A percentile compares a stretch with the other conserved stretches of the same genome.
Conservation (phyloP, 768 basidiomycete species). For the Lactarius tabidus region DNA sequence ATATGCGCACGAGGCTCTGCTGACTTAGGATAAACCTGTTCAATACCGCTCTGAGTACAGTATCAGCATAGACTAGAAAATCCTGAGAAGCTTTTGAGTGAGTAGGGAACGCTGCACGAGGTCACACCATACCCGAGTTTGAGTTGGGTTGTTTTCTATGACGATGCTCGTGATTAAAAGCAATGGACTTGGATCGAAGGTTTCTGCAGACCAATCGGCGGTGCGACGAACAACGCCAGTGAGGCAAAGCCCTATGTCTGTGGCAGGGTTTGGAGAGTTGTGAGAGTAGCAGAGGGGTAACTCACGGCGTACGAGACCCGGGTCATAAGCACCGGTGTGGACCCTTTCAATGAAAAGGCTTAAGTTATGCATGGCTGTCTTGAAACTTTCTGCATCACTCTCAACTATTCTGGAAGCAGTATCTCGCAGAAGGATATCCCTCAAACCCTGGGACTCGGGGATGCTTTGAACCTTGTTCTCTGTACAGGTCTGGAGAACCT, state of each 20-base stretch:
- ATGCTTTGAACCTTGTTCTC: slow-evolving; percentile 1
- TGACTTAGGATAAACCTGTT: slow-evolving; percentile 46
- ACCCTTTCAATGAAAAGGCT: slow-evolving; percentile 54
- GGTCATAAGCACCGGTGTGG: slow-evolving; percentile 48
- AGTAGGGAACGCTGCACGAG: background rate
- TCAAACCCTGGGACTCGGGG: slow-evolving; percentile 28
- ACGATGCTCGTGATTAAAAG: slow-evolving; percentile 49
- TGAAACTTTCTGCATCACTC: slow-evolving; percentile 46
- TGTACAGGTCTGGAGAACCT: slow-evolving; percentile 18
- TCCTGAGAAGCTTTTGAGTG: slow-evolving; percentile 40
- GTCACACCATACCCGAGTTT: slow-evolving; percentile 42
- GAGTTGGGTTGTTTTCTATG: slow-evolving; percentile 55
- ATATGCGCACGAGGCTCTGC: slow-evolving; percentile 42
- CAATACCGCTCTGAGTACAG: slow-evolving; percentile 51
- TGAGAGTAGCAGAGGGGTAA: background rate
- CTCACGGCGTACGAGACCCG: slow-evolving; percentile 53
- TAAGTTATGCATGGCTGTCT: slow-evolving; percentile 55
- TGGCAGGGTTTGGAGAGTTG: background rate
- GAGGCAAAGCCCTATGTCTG: slow-evolving; percentile 57
- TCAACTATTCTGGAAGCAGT: slow-evolving; percentile 44
- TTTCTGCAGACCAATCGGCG: slow-evolving; percentile 48
- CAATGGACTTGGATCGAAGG: slow-evolving; percentile 54
- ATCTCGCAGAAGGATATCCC: slow-evolving; percentile 38
- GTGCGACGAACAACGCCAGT: slow-evolving; percentile 51
- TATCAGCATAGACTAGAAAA: slow-evolving; percentile 54